These are phyloP conservation scores for Nakazawaea ishiwadae DNA, from an alignment of 805 yeast species.

Conservation along the genomic window DNA sequence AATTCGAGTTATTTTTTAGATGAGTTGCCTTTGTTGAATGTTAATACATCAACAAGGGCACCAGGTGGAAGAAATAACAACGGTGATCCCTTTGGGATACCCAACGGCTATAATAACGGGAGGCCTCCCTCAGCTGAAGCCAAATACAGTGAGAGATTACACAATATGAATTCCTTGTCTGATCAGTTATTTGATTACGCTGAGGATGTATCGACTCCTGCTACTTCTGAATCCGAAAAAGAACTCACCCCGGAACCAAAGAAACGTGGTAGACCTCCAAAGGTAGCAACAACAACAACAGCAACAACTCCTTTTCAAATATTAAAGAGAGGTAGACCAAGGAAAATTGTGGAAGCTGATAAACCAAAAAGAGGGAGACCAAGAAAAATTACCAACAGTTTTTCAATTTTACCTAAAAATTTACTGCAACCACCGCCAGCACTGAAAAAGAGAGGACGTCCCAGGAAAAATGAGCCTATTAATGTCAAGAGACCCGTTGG, in stretches of 20 bases:
- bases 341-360: not conserved
- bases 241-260: not conserved
- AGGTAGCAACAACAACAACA: no score
- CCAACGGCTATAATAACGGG: not conserved
- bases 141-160: no score
- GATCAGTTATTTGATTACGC: no score
- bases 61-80: no score
- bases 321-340: not conserved
- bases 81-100: no score
- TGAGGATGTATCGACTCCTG: not conserved
- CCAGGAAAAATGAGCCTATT: no score
- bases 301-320: no score
- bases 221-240: not conserved
- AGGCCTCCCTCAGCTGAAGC: conserved; percentile 5
- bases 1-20: no score
- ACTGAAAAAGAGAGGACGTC: not conserved
- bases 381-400: conserved; percentile 45
- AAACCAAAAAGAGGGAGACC: conserved; percentile 44
- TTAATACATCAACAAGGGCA: not conserved
- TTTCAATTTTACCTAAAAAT: no score
- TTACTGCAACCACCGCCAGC: conserved; percentile 22
- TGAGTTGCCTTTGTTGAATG: no score
- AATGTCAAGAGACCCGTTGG: no score
- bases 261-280: not conserved
- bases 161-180: not conserved